Evolutionary conservation across 2,329 filamentous ascomycete genomes (phyloP).

Genomic region (Emergomyces orientalis): DNA sequence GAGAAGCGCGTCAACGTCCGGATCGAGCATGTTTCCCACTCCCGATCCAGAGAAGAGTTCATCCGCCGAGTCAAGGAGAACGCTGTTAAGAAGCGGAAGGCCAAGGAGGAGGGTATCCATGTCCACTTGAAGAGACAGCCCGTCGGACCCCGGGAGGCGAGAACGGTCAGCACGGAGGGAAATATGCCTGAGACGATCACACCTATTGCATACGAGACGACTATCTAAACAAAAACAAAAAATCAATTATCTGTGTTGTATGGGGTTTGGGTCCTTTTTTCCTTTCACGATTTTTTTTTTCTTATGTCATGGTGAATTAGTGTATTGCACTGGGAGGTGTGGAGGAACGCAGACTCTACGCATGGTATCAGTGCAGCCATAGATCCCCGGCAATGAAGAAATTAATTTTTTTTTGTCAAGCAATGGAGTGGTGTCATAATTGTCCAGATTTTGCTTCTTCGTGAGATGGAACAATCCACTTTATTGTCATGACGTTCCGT

Average conservation of each 20-base stretch:
- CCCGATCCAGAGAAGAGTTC: slow-evolving; percentile 95
- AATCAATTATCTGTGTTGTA: slow-evolving; percentile 18
- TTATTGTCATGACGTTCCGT: background rate
- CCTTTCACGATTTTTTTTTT: slow-evolving; percentile 8
- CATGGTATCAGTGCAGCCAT: slow-evolving; percentile 30
- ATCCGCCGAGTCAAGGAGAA: slow-evolving; percentile 93
- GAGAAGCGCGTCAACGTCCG: slow-evolving; percentile 99
- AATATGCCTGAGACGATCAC: slow-evolving; percentile 85
- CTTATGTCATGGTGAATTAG: slow-evolving; percentile 3
- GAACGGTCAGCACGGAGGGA: slow-evolving; percentile 69
- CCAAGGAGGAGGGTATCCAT: slow-evolving; percentile 78
- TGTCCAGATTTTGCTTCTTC: background rate
- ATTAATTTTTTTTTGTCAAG: slow-evolving; percentile 22
- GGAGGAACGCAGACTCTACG: background rate
- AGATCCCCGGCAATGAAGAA: slow-evolving; percentile 38
- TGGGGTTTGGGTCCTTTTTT: slow-evolving; percentile 33
- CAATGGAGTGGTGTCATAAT: background rate
- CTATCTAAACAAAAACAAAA: slow-evolving; percentile 60
- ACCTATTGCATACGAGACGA: slow-evolving; percentile 94
- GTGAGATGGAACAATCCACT: background rate
- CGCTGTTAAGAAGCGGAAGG: slow-evolving; percentile 83
- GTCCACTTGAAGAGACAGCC: slow-evolving; percentile 91
- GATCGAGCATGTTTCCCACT: slow-evolving; percentile 91
- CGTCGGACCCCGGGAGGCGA: slow-evolving; percentile 65
- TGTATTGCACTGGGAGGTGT: slow-evolving; percentile 1